Base-by-base conservation (phyloP, 306 rosid species). In the Datisca glomerata region DNA sequence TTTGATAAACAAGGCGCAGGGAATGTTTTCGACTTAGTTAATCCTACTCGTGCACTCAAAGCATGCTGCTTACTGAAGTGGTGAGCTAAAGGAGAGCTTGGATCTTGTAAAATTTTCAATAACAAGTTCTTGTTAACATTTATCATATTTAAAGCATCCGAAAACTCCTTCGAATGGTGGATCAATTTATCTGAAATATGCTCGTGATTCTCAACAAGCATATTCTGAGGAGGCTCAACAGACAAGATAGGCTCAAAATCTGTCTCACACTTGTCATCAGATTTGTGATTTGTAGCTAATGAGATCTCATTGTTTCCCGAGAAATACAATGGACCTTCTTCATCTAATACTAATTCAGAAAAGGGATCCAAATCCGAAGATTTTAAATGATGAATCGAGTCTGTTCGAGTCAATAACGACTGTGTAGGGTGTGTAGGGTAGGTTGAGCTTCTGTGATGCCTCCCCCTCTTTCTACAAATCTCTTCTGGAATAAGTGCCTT, bases 161-260 rank as follows among this genome's bases (percentile, higher is more conserved):
- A 66, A 41, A 71, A 69, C 43, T 80, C 89, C 64, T 69, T 77
- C 51, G 61, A 64, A 47, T 60, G 64, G 37, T 41, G 65, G 8
- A 66, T 53, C 4, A 77, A 76, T 45, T 71, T 68, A 64, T 74
- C 93, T n/a, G n/a, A n/a, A n/a, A n/a, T n/a, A n/a, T n/a, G n/a
- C n/a, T n/a, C n/a, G n/a, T n/a, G n/a, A n/a, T n/a, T n/a, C n/a
- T n/a, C n/a, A n/a, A n/a, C n/a, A n/a, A n/a, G n/a, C n/a, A n/a
- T n/a, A n/a, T n/a, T n/a, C n/a, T n/a, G n/a, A n/a, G n/a, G n/a
- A n/a, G n/a, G n/a, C n/a, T n/a, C n/a, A n/a, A n/a, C n/a, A n/a
- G n/a, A n/a, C n/a, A n/a, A n/a, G n/a, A n/a, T n/a, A n/a, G n/a
- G n/a, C n/a, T n/a, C n/a, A n/a, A n/a, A n/a, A n/a, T n/a, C n/a